Evolutionary conservation across 2,329 filamentous ascomycete species (phyloP), one percentile per base, ranked within the genome.

Genomic region (Diaporthe ampelina): DNA sequence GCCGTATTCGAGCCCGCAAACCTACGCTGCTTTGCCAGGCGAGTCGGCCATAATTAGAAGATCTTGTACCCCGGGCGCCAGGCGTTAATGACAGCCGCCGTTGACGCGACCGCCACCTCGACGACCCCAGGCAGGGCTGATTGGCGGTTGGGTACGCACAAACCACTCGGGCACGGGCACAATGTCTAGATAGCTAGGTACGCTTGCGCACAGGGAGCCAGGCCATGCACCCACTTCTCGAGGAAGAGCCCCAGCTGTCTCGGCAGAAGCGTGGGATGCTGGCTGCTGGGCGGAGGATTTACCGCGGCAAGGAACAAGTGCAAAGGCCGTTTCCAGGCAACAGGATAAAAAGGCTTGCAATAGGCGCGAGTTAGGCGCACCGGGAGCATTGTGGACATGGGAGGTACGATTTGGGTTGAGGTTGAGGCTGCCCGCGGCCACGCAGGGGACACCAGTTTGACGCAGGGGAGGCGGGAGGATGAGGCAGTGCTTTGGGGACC

Each of bases 391-490:
- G 21, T 19, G 37, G 7, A 13, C 21, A 35, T 57, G 21, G 10
- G n/a, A 19, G 3, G n/a, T 19, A 29, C 11, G 50, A 26, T 21
- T 40, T 65, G 59, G 59, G 45, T 52, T 37, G 35, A 29, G 32
- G 29, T 50, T 59, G 57, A 59, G 7, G 56, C 19, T 52, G 45
- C 63, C 40, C 40, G 9, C 5, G 37, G 37, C 15, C 37, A 40
- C 11, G 37, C 37, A 40, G 37, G 35, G 37, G 37, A 40, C 13
- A 13, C 35, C 35, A 37, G 35, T 11, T 37, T 40, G 37, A n/a
- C n/a, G 56, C 56, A 54, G 57, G 69, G 69, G 69, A 61, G 69
- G 63, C 57, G 57, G 69, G 69, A 72, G 69, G 69, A 72, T 61
- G 69, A 40, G 69, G 69, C 69, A 72, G 69, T 63, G 69, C 69